These are phyloP conservation scores for Neonothopanus nambi DNA, from an alignment of 1,284 basidiomycete genomes.

Conservation along the genomic window DNA sequence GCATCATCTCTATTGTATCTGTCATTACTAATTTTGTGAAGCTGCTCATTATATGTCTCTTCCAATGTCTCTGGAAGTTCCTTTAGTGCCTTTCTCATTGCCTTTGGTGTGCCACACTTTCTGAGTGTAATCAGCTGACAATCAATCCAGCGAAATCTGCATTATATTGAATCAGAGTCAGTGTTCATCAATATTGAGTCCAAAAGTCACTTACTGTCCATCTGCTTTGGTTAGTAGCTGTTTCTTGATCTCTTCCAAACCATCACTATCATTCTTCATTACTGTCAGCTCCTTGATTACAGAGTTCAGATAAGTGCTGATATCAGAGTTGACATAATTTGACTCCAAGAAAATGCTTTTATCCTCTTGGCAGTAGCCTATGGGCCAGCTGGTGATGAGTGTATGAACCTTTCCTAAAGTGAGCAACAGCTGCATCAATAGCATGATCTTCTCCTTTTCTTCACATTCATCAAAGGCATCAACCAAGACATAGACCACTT, in stretches of 20 bases:
- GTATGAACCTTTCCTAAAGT: no score
- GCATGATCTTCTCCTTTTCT: no score
- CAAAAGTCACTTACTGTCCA: not conserved
- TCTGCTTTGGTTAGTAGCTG: not conserved
- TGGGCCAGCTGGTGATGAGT: no score
- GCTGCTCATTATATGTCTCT: not conserved
- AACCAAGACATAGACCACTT: no score
- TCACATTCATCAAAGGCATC: no score
- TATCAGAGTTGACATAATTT: no score
- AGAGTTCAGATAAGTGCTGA: no score
- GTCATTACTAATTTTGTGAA: not conserved
- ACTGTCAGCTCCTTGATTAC: not conserved
- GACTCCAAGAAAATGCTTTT: no score
- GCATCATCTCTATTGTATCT: not conserved
- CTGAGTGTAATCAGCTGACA: not conserved
- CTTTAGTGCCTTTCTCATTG: not conserved
- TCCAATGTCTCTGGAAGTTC: not conserved
- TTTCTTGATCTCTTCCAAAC: not conserved
- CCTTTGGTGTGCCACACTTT: not conserved
- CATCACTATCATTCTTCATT: not conserved
- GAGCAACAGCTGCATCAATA: no score
- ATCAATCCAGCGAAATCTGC: constrained; percentile 4
- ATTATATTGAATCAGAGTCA: no score
- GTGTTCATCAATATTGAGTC: no score
- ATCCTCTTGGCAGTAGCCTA: no score